Conservation (phyloP, 352 stramenopile species). For the Elongisporangium undulatum region DNA sequence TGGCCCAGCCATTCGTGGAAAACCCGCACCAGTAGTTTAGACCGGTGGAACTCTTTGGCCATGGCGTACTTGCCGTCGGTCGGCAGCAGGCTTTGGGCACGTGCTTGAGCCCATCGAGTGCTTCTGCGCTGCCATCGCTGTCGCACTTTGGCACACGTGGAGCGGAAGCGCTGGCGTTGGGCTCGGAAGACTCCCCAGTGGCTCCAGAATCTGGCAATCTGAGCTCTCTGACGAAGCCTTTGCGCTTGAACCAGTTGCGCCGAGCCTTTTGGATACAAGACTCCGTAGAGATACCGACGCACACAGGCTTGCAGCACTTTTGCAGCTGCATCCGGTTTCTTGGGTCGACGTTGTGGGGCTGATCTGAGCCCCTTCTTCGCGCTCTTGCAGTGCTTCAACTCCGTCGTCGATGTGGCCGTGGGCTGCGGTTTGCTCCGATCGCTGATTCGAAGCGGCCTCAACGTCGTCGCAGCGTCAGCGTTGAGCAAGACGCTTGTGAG, state of each 20-base stretch:
- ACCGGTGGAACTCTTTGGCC: slow-evolving; percentile 37
- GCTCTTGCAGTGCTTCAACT: not conserved
- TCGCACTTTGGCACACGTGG: slow-evolving; percentile 10
- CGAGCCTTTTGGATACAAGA: not conserved
- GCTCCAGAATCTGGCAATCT: slow-evolving; percentile 8
- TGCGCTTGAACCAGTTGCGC: not conserved
- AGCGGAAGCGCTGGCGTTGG: slow-evolving; percentile 11
- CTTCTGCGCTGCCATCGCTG: slow-evolving; percentile 5
- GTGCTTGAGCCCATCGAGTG: slow-evolving; percentile 2
- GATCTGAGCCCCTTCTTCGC: too few species aligned
- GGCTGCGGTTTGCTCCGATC: too few species aligned
- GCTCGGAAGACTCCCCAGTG: slow-evolving; percentile 11
- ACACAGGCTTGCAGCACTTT: not conserved
- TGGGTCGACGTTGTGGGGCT: not conserved
- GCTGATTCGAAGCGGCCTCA: not conserved
- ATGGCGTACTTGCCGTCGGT: slow-evolving; percentile 41
- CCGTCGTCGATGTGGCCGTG: too few species aligned
- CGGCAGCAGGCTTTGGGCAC: slow-evolving; percentile 14
- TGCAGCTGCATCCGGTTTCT: not conserved
- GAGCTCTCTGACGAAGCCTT: not conserved
- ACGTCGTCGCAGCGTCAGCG: not conserved
- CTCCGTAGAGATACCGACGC: not conserved
- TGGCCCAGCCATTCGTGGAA: slow-evolving; percentile 18
- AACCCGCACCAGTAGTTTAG: slow-evolving; percentile 12
- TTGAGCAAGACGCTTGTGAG: not conserved